phyloP scores from a whole-genome alignment of 1,284 basidiomycete species.

The Sutorius eximius region DNA sequence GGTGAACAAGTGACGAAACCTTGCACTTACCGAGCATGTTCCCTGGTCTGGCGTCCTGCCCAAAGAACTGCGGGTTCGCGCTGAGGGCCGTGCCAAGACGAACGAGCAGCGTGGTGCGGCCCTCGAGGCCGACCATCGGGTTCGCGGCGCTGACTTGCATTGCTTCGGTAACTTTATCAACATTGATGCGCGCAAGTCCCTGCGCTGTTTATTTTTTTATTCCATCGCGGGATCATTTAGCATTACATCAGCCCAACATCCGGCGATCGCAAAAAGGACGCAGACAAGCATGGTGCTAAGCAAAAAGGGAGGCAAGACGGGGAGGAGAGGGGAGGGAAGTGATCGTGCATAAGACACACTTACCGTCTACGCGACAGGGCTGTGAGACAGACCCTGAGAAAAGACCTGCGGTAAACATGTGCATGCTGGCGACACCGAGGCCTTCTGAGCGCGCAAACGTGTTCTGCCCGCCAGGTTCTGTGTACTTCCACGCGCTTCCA shows the following conservation, averaged over 20 bases:
- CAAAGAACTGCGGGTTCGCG: constrained; percentile 66
- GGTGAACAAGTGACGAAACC: neutral
- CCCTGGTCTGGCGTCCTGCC: constrained; percentile 72
- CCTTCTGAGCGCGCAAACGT: constrained; percentile 83
- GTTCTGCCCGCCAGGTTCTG: constrained; percentile 48
- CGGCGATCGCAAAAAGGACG: neutral
- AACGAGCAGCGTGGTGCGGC: constrained; percentile 75
- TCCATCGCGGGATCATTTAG: constrained; percentile 6
- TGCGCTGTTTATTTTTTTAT: constrained; percentile 48
- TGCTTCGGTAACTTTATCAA: constrained; percentile 60
- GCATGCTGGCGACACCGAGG: constrained; percentile 86
- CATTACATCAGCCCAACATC: neutral
- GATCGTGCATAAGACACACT: too few species aligned
- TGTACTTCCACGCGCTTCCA: constrained; percentile 80
- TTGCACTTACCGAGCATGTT: constrained; percentile 66
- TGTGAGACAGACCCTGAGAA: constrained; percentile 72
- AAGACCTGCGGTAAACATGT: constrained; percentile 85
- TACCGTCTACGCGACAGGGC: constrained; percentile 79
- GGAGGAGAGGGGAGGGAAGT: neutral
- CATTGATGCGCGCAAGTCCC: constrained; percentile 68
- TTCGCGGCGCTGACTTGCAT: constrained; percentile 84
- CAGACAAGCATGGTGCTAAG: neutral
- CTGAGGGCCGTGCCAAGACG: constrained; percentile 73
- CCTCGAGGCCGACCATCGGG: constrained; percentile 89
- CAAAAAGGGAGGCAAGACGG: constrained; percentile 1